Evolutionary conservation across 352 stramenopile genomes (phyloP), one percentile per base, ranked within the genome.

Genomic region (Phytophthora hybrid): DNA sequence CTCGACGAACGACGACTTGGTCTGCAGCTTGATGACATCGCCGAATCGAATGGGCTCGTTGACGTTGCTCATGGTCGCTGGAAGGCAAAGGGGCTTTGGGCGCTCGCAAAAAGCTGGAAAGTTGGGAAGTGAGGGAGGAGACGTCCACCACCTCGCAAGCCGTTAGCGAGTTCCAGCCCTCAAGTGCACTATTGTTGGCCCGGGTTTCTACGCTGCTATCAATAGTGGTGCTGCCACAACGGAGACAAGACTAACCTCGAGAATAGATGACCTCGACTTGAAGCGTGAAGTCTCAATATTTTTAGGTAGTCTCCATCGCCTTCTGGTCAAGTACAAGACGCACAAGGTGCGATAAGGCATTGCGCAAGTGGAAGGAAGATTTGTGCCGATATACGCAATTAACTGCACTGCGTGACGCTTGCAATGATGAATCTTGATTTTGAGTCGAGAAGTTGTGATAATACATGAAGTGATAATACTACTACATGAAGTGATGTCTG

Each of bases 21-120:
- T 78, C 47, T 66, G 56, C 19, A 91, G 69, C 61, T 84, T 82
- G 65, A 91, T 47, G 71, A 90, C 77, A 66, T 88, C 79, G 8
- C 84, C 84, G 63, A 88, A 91, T 72, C 76, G 76, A 68, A 90
- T 84, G 26, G 62, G 32, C n/a, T 74, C 57, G 29, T 59, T 70
- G 13, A 72, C 49, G 18, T 23, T 68, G 64, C 64, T 83, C 63
- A 76, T 88, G 9, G 47, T 61, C 65, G 53, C 23, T 61, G 61
- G 61, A n/a, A 69, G 46, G n/a, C 19, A 19, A 44, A 64, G 37
- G 55, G 63, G 57, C 34, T 63, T 61, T 52, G 69, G 19, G 56
- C 26, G 57, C 54, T 59, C 41, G 65, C 54, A 18, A 62, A 64
- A 63, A 59, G 65, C 69, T 76, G 70, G 70, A 52, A 81, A 78